Evolutionary conservation across 2,329 filamentous ascomycete species (phyloP), one percentile per base, ranked within the genome.

Genomic region (Aspergillus fumigatiaffinis): DNA sequence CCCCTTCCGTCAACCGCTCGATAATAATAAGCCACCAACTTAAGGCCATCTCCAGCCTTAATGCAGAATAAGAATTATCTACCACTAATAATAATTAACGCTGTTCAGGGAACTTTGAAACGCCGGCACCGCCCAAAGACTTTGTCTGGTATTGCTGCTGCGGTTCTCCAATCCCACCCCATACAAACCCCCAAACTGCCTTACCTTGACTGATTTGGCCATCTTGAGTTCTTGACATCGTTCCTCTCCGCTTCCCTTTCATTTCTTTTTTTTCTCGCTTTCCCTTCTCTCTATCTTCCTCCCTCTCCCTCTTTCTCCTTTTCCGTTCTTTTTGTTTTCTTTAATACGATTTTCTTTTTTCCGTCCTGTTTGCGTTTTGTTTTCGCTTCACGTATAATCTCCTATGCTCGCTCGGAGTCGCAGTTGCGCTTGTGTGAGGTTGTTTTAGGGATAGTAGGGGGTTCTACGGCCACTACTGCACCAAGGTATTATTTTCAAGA

Each of bases 91-190:
- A 26, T 14, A 41, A 54, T 56, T 3, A 32, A 54, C 55, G 63
- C 58, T 60, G 61, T 56, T 52, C 50, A 59, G 58, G 52, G 56
- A 60, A 57, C 50, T 62, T 62, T 64, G 64, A 66, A 65, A 66
- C 64, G 53, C 64, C 60, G 63, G 61, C 60, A 63, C 60, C 59
- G 57, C 59, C 54, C 57, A 56, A 9, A 23, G 20, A 26, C 12
- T 56, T 61, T 2, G 50, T 59, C 57, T 54, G 51, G 29, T 52
- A n/a, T 46, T 58, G 48, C 53, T 55, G 55, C 54, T 47, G 52
- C 53, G 55, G 52, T 57, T 42, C 59, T 58, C 46, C 46, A 53
- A 50, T 51, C 29, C 50, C 54, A 44, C 54, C 51, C 54, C 51
- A 48, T 50, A 46, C 32, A 14, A 7, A 44, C 41, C n/a, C n/a